These are phyloP conservation scores for Leishmania arabica DNA, from an alignment of 208 protist species.

Conservation along the genomic window DNA sequence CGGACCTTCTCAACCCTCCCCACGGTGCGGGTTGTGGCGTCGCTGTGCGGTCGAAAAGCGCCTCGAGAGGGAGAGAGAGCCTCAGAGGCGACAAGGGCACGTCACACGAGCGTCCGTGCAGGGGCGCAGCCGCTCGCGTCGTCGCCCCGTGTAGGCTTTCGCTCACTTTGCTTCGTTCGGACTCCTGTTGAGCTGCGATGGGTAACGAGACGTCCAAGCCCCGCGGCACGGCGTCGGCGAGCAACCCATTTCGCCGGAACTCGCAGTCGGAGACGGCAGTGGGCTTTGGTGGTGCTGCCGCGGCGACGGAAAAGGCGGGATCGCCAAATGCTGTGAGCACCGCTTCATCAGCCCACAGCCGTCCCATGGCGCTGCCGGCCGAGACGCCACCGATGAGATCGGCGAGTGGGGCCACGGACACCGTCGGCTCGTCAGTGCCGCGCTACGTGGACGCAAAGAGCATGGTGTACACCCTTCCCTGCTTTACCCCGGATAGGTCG, in stretches of 20 bases:
- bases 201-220: slow-evolving; percentile 22
- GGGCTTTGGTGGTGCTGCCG: not conserved
- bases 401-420: slow-evolving; percentile 7
- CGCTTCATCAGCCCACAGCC: not conserved
- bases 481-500: slow-evolving; percentile 17
- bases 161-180: too few relatives aligned
- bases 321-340: not conserved
- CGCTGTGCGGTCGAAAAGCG: not conserved
- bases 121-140: not conserved
- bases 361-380: not conserved
- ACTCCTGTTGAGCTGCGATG: not conserved
- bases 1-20: not conserved
- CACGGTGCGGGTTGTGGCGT: not conserved
- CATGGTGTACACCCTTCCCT: slow-evolving; percentile 46
- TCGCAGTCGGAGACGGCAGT: not conserved
- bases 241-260: not conserved
- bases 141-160: not conserved
- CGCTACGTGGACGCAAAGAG: slow-evolving; percentile 51
- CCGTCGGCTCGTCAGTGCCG: slow-evolving; percentile 28
- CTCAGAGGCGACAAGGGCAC: not conserved
- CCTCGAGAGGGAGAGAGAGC: not conserved
- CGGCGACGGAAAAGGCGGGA: not conserved
- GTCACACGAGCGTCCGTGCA: not conserved
- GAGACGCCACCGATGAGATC: not conserved
- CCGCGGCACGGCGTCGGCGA: not conserved